Conservation (phyloP, 2,329 filamentous ascomycete species). For the Sporothrix luriei region DNA sequence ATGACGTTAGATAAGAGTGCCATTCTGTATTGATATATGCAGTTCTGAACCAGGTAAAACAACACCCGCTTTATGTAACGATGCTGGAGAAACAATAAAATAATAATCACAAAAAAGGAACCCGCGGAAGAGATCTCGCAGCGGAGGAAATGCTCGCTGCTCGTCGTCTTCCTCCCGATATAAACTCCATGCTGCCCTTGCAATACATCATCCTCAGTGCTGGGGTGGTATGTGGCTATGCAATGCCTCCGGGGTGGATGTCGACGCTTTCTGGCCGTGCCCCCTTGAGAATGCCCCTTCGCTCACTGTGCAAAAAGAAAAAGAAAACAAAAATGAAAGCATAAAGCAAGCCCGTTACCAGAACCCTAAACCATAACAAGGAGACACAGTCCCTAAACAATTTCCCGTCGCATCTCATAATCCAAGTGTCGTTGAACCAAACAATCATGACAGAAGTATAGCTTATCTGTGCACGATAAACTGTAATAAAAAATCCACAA, state of each 20-base stretch:
- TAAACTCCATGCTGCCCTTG: conserved; percentile 10
- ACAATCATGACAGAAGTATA: conserved; percentile 1
- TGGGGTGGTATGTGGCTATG: neutral
- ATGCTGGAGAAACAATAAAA: neutral
- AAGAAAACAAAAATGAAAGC: neutral
- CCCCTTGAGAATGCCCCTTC: conserved; percentile 11
- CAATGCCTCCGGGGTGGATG: conserved; percentile 18
- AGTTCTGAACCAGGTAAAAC: neutral
- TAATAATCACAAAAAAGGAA: neutral
- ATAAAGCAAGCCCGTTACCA: neutral
- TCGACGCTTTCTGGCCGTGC: neutral
- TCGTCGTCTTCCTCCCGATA: conserved; percentile 1
- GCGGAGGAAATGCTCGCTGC: neutral
- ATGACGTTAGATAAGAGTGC: neutral
- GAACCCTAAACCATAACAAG: neutral
- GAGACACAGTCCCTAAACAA: neutral
- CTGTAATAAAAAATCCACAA: neutral
- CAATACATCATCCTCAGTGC: neutral
- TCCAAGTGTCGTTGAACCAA: conserved; percentile 9
- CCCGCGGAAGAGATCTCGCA: conserved; percentile 5
- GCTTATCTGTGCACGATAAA: neutral
- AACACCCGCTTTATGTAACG: neutral
- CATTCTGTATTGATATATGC: conserved; percentile 20
- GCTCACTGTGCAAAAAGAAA: conserved; percentile 5
- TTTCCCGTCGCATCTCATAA: neutral